phyloP scores from a whole-genome alignment of 345 rosid species.

The Linum usitatissimum region DNA sequence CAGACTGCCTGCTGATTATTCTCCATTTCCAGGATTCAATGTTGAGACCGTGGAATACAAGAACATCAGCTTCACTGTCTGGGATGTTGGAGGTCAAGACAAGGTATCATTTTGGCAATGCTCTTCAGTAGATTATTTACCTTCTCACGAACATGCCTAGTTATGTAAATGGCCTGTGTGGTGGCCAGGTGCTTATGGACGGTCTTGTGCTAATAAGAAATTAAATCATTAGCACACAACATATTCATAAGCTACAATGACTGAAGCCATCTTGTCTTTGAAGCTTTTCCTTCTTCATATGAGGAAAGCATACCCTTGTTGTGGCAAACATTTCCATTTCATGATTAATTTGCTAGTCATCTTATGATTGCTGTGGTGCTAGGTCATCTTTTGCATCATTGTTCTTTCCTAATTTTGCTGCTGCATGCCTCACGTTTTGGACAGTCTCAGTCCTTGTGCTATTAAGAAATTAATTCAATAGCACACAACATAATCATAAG shows the following conservation, averaged over 20 bases:
- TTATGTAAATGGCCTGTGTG: too few relatives aligned
- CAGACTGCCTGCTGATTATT: background rate
- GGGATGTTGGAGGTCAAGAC: slow-evolving; percentile 6
- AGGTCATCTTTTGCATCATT: too few relatives aligned
- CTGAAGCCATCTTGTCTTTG: slow-evolving; percentile 1
- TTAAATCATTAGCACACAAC: slow-evolving; percentile 17
- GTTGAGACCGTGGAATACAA: slow-evolving; percentile 5
- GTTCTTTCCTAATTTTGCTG: too few relatives aligned
- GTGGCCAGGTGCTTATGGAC: slow-evolving; percentile 14
- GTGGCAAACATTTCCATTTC: background rate
- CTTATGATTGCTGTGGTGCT: too few relatives aligned
- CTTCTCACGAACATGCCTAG: background rate
- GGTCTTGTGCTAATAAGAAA: background rate
- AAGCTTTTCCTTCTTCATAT: slow-evolving; percentile 6
- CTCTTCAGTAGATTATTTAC: too few relatives aligned
- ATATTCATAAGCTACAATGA: slow-evolving; percentile 17
- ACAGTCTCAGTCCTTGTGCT: slow-evolving; percentile 22
- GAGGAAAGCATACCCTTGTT: slow-evolving; percentile 7
- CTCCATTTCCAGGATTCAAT: background rate
- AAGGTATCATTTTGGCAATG: background rate
- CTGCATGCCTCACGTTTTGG: too few relatives aligned
- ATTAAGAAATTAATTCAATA: slow-evolving; percentile 15
- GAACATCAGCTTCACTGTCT: slow-evolving; percentile 4
- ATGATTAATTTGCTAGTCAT: background rate
- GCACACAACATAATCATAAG: slow-evolving; percentile 46